A percentile compares a stretch with the other conserved stretches of the same genome.
These are phyloP conservation scores for Cryphonectria japonica DNA, from an alignment of 2,329 filamentous ascomycete species.

Conservation along the genomic window DNA sequence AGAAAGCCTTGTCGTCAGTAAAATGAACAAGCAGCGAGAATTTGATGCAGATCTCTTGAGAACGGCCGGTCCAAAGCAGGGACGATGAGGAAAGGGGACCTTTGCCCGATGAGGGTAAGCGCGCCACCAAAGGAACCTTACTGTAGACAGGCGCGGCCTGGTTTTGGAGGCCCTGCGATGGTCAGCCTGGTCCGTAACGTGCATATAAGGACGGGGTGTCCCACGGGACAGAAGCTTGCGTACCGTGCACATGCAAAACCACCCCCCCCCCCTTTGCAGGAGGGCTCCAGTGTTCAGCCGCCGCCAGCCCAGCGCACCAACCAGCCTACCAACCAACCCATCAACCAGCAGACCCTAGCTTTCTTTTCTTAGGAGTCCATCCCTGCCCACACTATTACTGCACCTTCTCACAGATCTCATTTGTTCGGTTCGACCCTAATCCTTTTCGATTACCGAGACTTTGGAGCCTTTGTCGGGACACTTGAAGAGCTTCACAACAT, in stretches of 20 bases:
- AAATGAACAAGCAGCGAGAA: neutral
- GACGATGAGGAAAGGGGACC: slow-evolving; percentile 11
- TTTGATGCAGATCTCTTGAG: slow-evolving; percentile 16
- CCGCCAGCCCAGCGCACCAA: neutral
- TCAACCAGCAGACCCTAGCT: neutral
- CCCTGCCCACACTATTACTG: neutral
- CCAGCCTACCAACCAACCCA: slow-evolving; percentile 1
- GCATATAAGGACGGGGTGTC: slow-evolving; percentile 29
- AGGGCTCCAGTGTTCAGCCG: slow-evolving; percentile 4
- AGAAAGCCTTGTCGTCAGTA: neutral
- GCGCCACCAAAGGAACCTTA: neutral
- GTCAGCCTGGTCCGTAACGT: slow-evolving; percentile 19
- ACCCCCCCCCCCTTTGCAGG: neutral
- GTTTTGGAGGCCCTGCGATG: slow-evolving; percentile 20
- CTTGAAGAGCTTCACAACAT: neutral
- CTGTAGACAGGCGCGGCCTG: neutral
- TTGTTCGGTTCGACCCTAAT: neutral
- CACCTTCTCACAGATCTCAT: neutral
- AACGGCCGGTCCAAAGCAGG: slow-evolving; percentile 15
- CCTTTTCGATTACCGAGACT: slow-evolving; percentile 3
- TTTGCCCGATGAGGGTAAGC: slow-evolving; percentile 27
- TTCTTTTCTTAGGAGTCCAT: neutral
- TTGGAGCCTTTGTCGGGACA: neutral
- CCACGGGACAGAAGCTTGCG: slow-evolving; percentile 20
- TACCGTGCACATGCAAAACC: slow-evolving; percentile 2